Evolutionary conservation across 345 rosid species (phyloP).

Genomic region (Eutrema japonicum): DNA sequence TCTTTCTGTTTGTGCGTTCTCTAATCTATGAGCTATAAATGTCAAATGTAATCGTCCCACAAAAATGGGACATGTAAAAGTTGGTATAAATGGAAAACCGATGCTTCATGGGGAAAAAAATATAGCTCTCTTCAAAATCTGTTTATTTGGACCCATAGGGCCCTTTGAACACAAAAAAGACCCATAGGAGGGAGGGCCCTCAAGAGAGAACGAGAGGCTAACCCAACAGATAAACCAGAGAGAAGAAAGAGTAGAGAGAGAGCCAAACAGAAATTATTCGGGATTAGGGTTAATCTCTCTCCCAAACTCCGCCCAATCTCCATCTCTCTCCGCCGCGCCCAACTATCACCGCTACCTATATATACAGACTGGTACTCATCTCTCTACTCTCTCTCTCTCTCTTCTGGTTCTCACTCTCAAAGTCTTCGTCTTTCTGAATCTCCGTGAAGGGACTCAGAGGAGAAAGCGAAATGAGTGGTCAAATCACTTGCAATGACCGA

Average conservation of each 20-base stretch:
- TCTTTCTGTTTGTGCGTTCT: too few relatives aligned
- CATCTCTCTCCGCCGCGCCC: slow-evolving; percentile 37
- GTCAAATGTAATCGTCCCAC: too few relatives aligned
- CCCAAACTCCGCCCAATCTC: slow-evolving; percentile 47
- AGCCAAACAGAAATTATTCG: slow-evolving; percentile 46
- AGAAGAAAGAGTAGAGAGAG: neutral
- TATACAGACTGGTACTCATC: neutral
- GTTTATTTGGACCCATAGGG: neutral
- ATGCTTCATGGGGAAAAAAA: too few relatives aligned
- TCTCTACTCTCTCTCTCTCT: too few relatives aligned
- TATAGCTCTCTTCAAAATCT: too few relatives aligned
- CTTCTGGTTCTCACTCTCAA: slow-evolving; percentile 4
- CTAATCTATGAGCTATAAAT: too few relatives aligned
- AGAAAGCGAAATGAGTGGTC: slow-evolving; percentile 46
- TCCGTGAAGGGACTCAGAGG: slow-evolving; percentile 8
- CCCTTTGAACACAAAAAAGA: neutral
- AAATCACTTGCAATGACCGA: slow-evolving; percentile 58
- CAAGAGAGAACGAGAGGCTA: neutral
- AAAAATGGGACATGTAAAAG: too few relatives aligned
- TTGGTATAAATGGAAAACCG: too few relatives aligned
- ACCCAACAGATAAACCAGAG: neutral
- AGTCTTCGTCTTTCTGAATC: neutral
- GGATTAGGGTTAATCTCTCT: slow-evolving; percentile 48
- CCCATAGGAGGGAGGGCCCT: too few relatives aligned
- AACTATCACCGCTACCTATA: slow-evolving; percentile 33